Percentiles rank a stretch among this genome's conserved stretches.
Conservation (phyloP, 2,329 filamentous ascomycete species). For the Hypoxylon rubiginosum region DNA sequence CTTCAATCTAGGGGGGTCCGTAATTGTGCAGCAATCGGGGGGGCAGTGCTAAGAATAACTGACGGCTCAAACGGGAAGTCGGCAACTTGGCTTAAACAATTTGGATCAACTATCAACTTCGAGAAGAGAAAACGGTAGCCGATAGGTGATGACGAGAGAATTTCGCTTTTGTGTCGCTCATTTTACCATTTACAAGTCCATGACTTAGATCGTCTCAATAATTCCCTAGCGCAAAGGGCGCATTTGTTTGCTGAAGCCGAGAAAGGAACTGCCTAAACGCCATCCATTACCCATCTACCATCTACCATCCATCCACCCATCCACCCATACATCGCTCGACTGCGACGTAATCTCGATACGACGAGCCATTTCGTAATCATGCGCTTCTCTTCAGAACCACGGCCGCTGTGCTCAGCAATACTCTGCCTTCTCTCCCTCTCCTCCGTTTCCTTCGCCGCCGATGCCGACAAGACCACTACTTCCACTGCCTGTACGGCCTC, state of each 20-base stretch:
- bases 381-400: constrained; percentile 47
- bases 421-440: constrained; percentile 55
- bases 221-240: constrained; percentile 34
- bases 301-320: background rate
- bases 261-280: no score
- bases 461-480: constrained; percentile 58
- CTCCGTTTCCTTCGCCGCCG: constrained; percentile 50
- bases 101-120: constrained; percentile 17
- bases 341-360: constrained; percentile 18
- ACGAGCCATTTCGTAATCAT: constrained; percentile 36
- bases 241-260: constrained; percentile 16
- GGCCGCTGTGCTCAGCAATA: constrained; percentile 46
- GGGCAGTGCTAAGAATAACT: constrained; percentile 39
- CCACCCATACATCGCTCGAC: constrained; percentile 1
- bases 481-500: constrained; percentile 67
- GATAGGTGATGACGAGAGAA: background rate
- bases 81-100: constrained; percentile 37
- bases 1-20: constrained; percentile 28
- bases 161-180: background rate
- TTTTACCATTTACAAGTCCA: constrained; percentile 15
- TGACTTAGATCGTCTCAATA: constrained; percentile 16
- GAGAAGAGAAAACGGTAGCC: constrained; percentile 8
- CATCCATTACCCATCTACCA: background rate
- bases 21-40: background rate
- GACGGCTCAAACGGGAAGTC: constrained; percentile 13